Base-by-base conservation (phyloP, 2,329 filamentous ascomycete species). In the Colletotrichum eleusines region DNA sequence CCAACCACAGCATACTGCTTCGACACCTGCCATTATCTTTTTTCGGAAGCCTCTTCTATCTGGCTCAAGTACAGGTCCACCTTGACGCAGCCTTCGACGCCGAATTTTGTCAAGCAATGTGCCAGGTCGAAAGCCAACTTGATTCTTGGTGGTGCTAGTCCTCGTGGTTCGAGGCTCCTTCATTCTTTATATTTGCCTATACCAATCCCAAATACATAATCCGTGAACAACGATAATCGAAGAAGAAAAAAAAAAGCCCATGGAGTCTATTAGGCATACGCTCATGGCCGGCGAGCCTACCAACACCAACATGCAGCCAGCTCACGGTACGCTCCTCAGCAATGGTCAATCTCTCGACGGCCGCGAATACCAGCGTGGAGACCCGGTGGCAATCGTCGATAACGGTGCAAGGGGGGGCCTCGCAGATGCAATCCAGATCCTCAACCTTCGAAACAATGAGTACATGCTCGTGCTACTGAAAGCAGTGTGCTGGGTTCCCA, bases 401-500 rank as follows among this genome's bases (percentile, higher is more conserved):
- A 65, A 68, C 31, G 71, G 63, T 26, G 55, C 59, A 18, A 62
- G 58, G 42, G 69, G 70, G 40, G 57, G 62, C 33, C 50, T 54
- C 23, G 23, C 35, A 14, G 67, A 68, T 12, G 62, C 63, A 31
- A 33, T 73, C 11, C 61, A 60, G 4, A 72, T 73, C 16, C 54
- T 69, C 50, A 73, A 73, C 58, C 66, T 65, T 28, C 55, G 66
- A 48, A 73, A 35, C 60, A 58, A 58, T 33, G 67, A 67, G 23
- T 66, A 33, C 55, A 73, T 73, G 55, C 51, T 71, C 28, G 55
- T 73, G 5, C 57, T 55, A 28, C 44, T 68, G 20, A 57, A 58
- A 38, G 61, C 67, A 23, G 67, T 73, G 11, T 73, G 71, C 57
- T 73, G 72, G 72, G 38, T 73, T 44, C 71, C 72, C 26, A 67